Base-by-base conservation (phyloP, 2,329 filamentous ascomycete genomes). In the Beauveria brongniartii region DNA sequence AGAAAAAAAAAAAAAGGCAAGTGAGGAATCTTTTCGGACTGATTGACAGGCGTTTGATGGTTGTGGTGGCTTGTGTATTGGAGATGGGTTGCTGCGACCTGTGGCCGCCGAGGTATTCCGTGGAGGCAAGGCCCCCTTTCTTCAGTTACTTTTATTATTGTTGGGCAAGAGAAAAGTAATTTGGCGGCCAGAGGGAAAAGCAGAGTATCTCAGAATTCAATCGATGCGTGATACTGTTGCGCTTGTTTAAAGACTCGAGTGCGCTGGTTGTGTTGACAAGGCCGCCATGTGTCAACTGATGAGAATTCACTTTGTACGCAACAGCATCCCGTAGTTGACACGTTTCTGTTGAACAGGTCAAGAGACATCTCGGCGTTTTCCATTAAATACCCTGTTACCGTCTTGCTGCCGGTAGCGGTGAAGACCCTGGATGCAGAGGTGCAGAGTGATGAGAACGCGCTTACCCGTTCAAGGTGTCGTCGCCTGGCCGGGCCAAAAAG, bases 361-460 rank as follows among this genome's bases (percentile, higher is more conserved):
- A 24, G 20, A 46, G 47, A 51, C 28, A 20, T 51, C n/a, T 46
- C 20, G 20, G 10, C 20, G 28, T 5, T 20, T n/a, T 37, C 5
- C 8, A 12, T 41, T 28, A 22, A 22, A 2, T 22, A 24, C 34
- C 34, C 34, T 37, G 34, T 37, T 43, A 22, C 40, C 55, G 28
- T 57, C 44, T 52, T 18, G 20, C 55, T 53, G 30, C 34, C 34
- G 34, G 34, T 44, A 53, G 56, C 56, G 56, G 56, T 59, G 55
- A 58, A 37, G 54, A 30, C 43, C 40, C 34, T 20, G 50, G n/a
- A n/a, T 12, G 26, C 34, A 34, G 12, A 24, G 43, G 41, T 53
- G 52, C 22, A 34, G 41, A 20, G 55, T 44, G 47, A 22, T 44
- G 56, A 59, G 56, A 44, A 59, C 48, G 56, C 56, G 56, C 48